Conservation (phyloP, 257 asterid genomes). For the Striga asiatica region DNA sequence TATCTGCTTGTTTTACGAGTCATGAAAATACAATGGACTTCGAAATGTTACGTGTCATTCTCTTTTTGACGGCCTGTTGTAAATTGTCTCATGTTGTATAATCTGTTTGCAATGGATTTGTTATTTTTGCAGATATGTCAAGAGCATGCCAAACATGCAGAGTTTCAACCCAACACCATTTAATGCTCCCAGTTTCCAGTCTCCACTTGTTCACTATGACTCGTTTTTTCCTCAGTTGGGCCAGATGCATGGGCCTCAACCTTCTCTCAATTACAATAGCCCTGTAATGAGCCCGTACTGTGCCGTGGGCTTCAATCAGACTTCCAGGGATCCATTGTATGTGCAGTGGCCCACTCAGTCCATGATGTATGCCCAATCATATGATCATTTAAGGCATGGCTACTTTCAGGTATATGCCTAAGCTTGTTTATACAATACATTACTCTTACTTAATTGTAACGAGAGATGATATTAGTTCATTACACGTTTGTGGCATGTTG, state of each 20-base stretch:
- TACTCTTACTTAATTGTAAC: not conserved
- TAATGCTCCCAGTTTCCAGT: slow-evolving; percentile 50
- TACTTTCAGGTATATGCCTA: slow-evolving; percentile 59
- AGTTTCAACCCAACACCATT: slow-evolving; percentile 40
- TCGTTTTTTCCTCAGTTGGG: slow-evolving; percentile 48
- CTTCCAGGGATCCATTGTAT: slow-evolving; percentile 51
- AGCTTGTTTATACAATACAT: not conserved
- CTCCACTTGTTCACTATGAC: slow-evolving; percentile 64
- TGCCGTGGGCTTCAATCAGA: slow-evolving; percentile 58
- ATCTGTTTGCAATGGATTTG: not conserved
- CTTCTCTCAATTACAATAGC: slow-evolving; percentile 49
- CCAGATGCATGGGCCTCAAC: slow-evolving; percentile 58
- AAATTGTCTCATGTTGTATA: not conserved
- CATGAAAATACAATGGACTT: too few species aligned
- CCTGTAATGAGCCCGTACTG: slow-evolving; percentile 60
- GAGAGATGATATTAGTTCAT: not conserved
- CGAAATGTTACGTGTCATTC: too few species aligned
- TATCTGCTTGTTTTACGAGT: too few species aligned
- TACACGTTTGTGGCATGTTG: not conserved
- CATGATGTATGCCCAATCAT: slow-evolving; percentile 81
- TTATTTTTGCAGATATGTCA: slow-evolving; percentile 53
- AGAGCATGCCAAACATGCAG: slow-evolving; percentile 41
- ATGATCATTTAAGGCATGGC: slow-evolving; percentile 66
- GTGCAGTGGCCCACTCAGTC: slow-evolving; percentile 88
- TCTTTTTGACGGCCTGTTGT: too few species aligned